Conservation (phyloP, 331 rosid genomes). For the Ulmus americana region DNA sequence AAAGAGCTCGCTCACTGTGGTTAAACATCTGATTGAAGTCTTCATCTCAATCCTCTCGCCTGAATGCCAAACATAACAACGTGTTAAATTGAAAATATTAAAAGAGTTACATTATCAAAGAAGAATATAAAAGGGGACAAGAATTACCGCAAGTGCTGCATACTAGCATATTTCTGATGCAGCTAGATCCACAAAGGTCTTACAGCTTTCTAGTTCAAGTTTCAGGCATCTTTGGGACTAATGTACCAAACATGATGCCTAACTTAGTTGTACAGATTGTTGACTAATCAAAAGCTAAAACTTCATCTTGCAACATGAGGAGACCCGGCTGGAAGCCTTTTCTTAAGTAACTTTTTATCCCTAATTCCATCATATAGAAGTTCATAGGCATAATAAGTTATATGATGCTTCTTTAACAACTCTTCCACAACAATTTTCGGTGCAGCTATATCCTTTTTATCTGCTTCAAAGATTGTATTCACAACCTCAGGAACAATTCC, state of each 20-base stretch:
- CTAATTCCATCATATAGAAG: slow-evolving; percentile 74
- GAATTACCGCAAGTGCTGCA: neutral
- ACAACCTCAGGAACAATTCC: slow-evolving; percentile 75
- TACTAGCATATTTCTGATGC: slow-evolving; percentile 7
- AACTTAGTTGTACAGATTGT: too few relatives aligned
- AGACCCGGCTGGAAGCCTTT: slow-evolving; percentile 26
- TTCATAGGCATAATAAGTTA: slow-evolving; percentile 74
- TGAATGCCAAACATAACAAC: neutral
- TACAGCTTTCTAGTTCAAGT: slow-evolving; percentile 2
- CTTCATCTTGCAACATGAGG: slow-evolving; percentile 26
- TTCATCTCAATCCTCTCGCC: neutral
- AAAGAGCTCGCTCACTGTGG: neutral
- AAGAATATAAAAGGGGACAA: neutral
- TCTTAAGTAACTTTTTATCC: slow-evolving; percentile 51
- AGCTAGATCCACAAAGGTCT: slow-evolving; percentile 3
- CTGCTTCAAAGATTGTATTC: slow-evolving; percentile 66
- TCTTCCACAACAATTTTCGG: slow-evolving; percentile 89
- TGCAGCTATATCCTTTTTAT: slow-evolving; percentile 72
- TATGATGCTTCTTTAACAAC: slow-evolving; percentile 67
- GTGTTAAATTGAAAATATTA: neutral
- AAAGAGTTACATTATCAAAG: neutral
- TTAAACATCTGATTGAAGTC: neutral
- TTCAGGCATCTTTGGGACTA: neutral
- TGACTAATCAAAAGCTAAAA: slow-evolving; percentile 20
- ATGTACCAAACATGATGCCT: slow-evolving; percentile 4